phyloP scores from a whole-genome alignment of 768 basidiomycete species.

The Pisolithus orientalis region DNA sequence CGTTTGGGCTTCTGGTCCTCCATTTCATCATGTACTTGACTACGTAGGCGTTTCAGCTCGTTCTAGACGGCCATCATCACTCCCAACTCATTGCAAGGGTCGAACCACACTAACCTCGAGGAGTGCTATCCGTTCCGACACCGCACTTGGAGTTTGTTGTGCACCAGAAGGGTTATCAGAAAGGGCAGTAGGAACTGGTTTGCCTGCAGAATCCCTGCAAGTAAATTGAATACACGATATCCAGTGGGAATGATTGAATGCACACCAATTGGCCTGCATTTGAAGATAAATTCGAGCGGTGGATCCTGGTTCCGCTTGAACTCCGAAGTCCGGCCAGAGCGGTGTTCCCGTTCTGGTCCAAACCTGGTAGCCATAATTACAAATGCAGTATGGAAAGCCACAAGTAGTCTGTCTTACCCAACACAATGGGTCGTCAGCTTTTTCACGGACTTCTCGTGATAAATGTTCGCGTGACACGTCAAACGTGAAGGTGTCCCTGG shows the following conservation, averaged over 20 bases:
- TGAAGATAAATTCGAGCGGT: constrained; percentile 13
- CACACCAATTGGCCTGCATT: constrained; percentile 12
- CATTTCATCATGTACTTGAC: background rate
- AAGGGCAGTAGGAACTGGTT: background rate
- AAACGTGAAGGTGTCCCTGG: no score
- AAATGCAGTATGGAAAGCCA: background rate
- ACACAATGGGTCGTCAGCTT: constrained; percentile 16
- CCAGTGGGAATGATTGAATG: background rate
- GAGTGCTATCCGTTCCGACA: background rate
- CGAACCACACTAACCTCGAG: constrained; percentile 4
- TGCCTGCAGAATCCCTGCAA: constrained; percentile 14
- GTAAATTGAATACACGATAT: background rate
- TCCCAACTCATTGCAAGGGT: background rate
- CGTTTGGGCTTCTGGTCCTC: constrained; percentile 11
- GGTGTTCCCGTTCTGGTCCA: background rate
- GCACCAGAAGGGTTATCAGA: background rate
- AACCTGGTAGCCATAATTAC: constrained; percentile 4
- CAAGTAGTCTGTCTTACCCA: constrained; percentile 4
- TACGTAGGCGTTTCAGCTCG: constrained; percentile 13
- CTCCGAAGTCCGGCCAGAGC: fast-evolving
- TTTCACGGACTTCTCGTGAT: constrained; percentile 15
- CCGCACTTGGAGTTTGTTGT: background rate
- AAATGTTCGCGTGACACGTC: background rate
- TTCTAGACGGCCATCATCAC: background rate
- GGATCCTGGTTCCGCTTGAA: constrained; percentile 4